These are phyloP conservation scores for Podospora appendiculata DNA, from an alignment of 495 filamentous ascomycete genomes.

Conservation along the genomic window DNA sequence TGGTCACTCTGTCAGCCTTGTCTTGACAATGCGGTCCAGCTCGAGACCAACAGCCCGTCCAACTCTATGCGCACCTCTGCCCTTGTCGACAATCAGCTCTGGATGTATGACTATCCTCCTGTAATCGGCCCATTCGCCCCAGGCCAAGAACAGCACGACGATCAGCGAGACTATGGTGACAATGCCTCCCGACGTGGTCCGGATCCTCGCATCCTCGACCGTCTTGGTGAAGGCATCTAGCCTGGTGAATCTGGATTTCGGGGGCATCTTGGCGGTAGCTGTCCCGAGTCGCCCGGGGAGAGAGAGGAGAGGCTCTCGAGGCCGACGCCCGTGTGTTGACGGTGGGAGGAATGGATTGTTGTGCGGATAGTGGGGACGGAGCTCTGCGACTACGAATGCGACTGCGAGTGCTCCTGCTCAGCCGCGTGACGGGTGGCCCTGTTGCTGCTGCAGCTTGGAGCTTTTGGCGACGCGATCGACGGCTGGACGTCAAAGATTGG, in stretches of 20 bases:
- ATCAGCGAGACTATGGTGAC: constrained; percentile 87
- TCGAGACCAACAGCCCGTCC: not conserved
- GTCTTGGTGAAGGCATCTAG: constrained; percentile 99
- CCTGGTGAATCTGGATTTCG: constrained; percentile 82
- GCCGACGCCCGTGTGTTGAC: too few relatives aligned
- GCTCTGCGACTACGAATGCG: too few relatives aligned
- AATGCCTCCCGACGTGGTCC: constrained; percentile 94
- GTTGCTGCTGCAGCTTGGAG: too few relatives aligned
- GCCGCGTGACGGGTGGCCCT: too few relatives aligned
- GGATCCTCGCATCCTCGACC: constrained; percentile 92
- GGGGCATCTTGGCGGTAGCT: constrained; percentile 37
- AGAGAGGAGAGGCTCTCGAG: too few relatives aligned
- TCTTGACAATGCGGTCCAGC: not conserved
- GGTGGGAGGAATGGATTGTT: not conserved
- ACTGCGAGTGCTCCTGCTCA: too few relatives aligned
- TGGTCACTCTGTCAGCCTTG: constrained; percentile 5
- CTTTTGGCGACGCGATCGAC: too few relatives aligned
- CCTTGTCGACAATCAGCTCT: constrained; percentile 93
- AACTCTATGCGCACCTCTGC: constrained; percentile 57
- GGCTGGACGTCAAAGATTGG: too few relatives aligned
- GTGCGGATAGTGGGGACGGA: too few relatives aligned
- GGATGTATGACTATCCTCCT: constrained; percentile 77
- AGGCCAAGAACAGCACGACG: constrained; percentile 78
- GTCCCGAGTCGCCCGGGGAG: too few relatives aligned
- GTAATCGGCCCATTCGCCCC: constrained; percentile 96